Percentiles rank a stretch among this genome's conserved stretches.
These are phyloP conservation scores for Monosiga brevicollis DNA, from an alignment of 78 protist species.

Conservation along the genomic window DNA sequence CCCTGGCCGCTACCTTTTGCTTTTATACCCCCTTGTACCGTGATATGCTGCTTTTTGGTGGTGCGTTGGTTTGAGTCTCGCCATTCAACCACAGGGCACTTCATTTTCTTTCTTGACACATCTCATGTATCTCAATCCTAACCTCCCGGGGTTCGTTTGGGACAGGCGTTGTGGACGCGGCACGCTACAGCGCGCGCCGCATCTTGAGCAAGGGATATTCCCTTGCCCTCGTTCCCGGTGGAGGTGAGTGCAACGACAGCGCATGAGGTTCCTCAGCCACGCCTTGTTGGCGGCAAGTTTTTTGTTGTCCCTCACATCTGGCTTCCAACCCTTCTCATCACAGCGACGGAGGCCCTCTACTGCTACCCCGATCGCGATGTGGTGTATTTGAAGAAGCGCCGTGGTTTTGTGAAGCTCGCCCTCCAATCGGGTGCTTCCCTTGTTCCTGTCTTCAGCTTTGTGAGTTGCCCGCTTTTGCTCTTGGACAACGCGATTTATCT, in stretches of 20 bases:
- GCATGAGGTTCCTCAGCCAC: too few relatives aligned
- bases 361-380: slow-evolving; percentile 7
- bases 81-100: background rate
- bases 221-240: slow-evolving; percentile 30
- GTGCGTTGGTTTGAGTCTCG: background rate
- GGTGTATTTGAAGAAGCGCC: slow-evolving; percentile 11
- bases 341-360: slow-evolving; percentile 28
- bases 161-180: slow-evolving; percentile 18
- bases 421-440: slow-evolving; percentile 6
- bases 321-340: background rate
- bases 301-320: too few relatives aligned
- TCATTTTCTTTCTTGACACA: too few relatives aligned
- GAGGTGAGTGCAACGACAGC: slow-evolving; percentile 15
- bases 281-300: too few relatives aligned
- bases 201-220: background rate
- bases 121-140: too few relatives aligned
- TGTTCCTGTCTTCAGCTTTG: slow-evolving; percentile 16
- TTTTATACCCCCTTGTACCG: slow-evolving; percentile 24
- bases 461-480: background rate
- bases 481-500: too few relatives aligned
- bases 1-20: slow-evolving; percentile 19
- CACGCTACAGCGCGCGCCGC: background rate
- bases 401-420: slow-evolving; percentile 24
- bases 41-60: slow-evolving; percentile 15
- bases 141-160: too few relatives aligned